phyloP scores from a whole-genome alignment of 805 yeast genomes.

The Nakazawaea wyomingensis region DNA sequence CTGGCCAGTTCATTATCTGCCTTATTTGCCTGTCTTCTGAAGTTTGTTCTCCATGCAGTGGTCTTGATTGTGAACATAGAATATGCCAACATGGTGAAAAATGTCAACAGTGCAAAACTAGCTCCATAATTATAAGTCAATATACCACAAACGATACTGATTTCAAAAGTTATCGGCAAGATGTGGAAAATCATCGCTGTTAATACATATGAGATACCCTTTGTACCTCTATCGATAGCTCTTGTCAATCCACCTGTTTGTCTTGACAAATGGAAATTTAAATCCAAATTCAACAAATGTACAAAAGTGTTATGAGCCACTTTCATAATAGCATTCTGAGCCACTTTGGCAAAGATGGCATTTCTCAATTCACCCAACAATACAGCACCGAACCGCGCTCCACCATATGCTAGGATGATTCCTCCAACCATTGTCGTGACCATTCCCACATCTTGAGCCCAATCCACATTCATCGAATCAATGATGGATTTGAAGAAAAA shows the following conservation, averaged over 20 bases:
- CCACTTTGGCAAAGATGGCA: slow-evolving; percentile 93
- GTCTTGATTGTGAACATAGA: slow-evolving; percentile 84
- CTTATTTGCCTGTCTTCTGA: slow-evolving; percentile 81
- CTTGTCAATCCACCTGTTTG: slow-evolving; percentile 96
- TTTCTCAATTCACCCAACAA: slow-evolving; percentile 91
- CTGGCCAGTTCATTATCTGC: slow-evolving; percentile 97
- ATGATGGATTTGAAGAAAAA: slow-evolving; percentile 85
- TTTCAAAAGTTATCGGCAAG: slow-evolving; percentile 87
- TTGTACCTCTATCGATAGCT: slow-evolving; percentile 96
- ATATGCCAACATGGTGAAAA: slow-evolving; percentile 84
- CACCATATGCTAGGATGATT: slow-evolving; percentile 80
- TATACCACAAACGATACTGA: slow-evolving; percentile 88
- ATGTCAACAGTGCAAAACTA: slow-evolving; percentile 83
- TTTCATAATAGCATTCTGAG: slow-evolving; percentile 86
- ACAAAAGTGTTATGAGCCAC: slow-evolving; percentile 86
- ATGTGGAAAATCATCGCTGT: slow-evolving; percentile 98
- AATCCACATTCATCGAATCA: slow-evolving; percentile 89
- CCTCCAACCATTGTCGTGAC: slow-evolving; percentile 62
- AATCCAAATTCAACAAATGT: slow-evolving; percentile 78
- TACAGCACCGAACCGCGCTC: slow-evolving; percentile 91
- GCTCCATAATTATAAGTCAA: slow-evolving; percentile 89
- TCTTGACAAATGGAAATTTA: slow-evolving; percentile 82
- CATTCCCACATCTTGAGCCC: slow-evolving; percentile 61
- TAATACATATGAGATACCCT: slow-evolving; percentile 90
- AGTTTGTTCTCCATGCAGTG: slow-evolving; percentile 94